Conservation (phyloP, 306 rosid species). For the Corylus americana region DNA sequence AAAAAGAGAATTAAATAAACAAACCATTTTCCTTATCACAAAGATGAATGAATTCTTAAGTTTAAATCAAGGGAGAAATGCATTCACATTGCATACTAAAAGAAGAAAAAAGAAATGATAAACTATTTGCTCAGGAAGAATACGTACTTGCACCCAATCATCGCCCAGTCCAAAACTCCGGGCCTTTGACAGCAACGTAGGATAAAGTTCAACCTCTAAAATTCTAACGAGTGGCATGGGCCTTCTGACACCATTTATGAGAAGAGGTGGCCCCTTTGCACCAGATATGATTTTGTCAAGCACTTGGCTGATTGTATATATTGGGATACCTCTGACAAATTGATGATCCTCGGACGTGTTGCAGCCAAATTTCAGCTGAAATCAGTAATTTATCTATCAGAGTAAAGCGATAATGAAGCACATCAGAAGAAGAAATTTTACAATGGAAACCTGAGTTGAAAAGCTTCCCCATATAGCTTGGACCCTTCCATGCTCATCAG, state of each 20-base stretch:
- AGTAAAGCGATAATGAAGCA: constrained; percentile 8
- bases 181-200: constrained; percentile 93
- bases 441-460: constrained; percentile 82
- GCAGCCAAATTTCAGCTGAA: constrained; percentile 80
- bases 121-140: constrained; percentile 24
- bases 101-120: constrained; percentile 13
- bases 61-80: not conserved
- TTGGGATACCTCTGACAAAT: constrained; percentile 91
- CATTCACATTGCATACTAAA: constrained; percentile 4
- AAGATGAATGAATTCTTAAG: not conserved
- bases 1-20: not conserved
- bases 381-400: constrained; percentile 34
- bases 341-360: constrained; percentile 91
- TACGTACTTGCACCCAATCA: constrained; percentile 79
- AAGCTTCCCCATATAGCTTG: constrained; percentile 99
- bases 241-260: constrained; percentile 82
- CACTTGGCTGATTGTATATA: constrained; percentile 83
- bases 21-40: not conserved
- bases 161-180: constrained; percentile 90
- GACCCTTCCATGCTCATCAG: constrained; percentile 92
- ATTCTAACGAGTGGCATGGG: constrained; percentile 90
- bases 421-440: not conserved
- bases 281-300: constrained; percentile 82
- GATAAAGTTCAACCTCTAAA: constrained; percentile 94
- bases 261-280: constrained; percentile 73